Percentiles rank a stretch among this genome's conserved stretches.
These are phyloP conservation scores for Nemophila menziesii DNA, from an alignment of 257 asterid species.

Conservation along the genomic window DNA sequence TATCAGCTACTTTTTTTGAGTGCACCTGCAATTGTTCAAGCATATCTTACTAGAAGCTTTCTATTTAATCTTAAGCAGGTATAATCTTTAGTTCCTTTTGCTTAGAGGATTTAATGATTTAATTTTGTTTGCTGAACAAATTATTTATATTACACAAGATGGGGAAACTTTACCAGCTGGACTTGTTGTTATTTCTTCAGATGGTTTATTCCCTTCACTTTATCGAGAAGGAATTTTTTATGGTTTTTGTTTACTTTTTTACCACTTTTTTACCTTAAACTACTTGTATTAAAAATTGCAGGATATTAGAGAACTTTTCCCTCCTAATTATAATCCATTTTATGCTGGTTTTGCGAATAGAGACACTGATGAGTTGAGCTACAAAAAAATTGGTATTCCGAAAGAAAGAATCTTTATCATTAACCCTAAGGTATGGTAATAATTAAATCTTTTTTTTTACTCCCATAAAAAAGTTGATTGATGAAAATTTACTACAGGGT, in stretches of 20 bases:
- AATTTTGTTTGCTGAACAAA: background rate
- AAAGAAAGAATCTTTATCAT: constrained; percentile 94
- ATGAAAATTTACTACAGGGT: constrained; percentile 35
- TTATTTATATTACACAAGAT: constrained; percentile 44
- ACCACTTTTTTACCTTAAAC: background rate
- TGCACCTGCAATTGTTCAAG: constrained; percentile 97
- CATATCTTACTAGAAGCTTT: too few species aligned
- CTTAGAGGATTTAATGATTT: too few species aligned
- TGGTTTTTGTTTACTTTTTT: background rate
- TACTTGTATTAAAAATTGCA: constrained; percentile 8
- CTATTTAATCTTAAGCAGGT: too few species aligned
- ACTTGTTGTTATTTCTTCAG: constrained; percentile 97
- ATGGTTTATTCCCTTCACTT: constrained; percentile 88
- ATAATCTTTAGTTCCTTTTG: too few species aligned
- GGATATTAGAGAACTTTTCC: too few species aligned
- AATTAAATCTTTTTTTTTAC: too few species aligned
- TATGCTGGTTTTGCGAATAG: constrained; percentile 98
- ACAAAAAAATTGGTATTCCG: constrained; percentile 92
- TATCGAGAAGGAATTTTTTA: constrained; percentile 75
- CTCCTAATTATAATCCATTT: constrained; percentile 86
- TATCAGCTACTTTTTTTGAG: constrained; percentile 94
- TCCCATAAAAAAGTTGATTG: background rate
- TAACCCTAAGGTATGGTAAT: constrained; percentile 69
- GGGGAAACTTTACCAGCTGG: constrained; percentile 88
- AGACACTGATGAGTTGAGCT: constrained; percentile 97